phyloP scores from a whole-genome alignment of 169 alveolate species.

The Pseudocohnilembus persalinus region DNA sequence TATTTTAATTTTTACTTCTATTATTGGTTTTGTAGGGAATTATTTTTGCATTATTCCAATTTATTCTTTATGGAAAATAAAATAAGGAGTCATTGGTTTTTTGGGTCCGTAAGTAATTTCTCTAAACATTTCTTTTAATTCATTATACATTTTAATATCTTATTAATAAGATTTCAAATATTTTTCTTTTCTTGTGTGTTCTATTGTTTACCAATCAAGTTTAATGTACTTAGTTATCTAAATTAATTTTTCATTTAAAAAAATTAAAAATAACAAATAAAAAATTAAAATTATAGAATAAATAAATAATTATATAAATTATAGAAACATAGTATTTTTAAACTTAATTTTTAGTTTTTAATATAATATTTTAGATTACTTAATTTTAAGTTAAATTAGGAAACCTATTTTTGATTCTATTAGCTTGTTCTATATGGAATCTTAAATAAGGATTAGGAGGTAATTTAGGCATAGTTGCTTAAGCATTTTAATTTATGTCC shows the following conservation, averaged over 20 bases:
- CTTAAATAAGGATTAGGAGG: neutral
- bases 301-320: too few species aligned
- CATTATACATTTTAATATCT: neutral
- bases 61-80: slow-evolving; percentile 1
- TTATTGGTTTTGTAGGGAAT: neutral
- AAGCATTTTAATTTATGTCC: neutral
- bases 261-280: too few species aligned
- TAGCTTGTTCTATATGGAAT: slow-evolving; percentile 5
- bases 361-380: too few species aligned
- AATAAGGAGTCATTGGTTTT: slow-evolving; percentile 20
- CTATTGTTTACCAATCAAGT: slow-evolving; percentile 2
- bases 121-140: neutral
- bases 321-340: too few species aligned
- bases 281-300: too few species aligned
- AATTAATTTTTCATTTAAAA: too few species aligned
- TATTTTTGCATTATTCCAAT: neutral
- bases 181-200: neutral
- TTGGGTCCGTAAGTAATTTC: slow-evolving; percentile 1
- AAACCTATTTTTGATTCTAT: neutral
- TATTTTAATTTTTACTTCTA: too few species aligned
- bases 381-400: neutral
- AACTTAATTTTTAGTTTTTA: too few species aligned
- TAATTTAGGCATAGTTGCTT: neutral
- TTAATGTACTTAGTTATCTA: neutral
- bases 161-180: neutral